These are phyloP conservation scores for Stromatinia cepivora DNA, from an alignment of 2,329 filamentous ascomycete genomes.

Conservation along the genomic window DNA sequence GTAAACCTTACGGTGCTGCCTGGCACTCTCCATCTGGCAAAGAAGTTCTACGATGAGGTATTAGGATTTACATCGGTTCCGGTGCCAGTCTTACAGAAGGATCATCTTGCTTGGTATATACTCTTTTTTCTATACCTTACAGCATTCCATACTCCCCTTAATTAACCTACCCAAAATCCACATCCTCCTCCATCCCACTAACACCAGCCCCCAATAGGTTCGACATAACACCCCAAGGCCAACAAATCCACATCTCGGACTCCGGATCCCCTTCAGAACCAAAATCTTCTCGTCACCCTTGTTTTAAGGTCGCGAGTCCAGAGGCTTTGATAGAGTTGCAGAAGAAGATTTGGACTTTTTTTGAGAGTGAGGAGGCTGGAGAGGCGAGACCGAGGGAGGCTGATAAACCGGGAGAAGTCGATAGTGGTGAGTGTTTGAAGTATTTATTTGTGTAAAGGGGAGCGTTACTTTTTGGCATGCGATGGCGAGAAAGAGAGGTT, in stretches of 20 bases:
- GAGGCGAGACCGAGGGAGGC: constrained; percentile 53
- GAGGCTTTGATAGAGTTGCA: constrained; percentile 52
- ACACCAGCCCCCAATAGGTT: constrained; percentile 45
- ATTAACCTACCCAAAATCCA: neutral
- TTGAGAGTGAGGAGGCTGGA: constrained; percentile 45
- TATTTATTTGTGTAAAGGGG: neutral
- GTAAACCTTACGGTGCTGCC: constrained; percentile 59
- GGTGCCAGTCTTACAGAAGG: constrained; percentile 54
- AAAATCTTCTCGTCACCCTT: constrained; percentile 55
- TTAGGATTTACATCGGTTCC: constrained; percentile 54
- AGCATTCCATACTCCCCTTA: neutral
- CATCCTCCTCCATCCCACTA: neutral
- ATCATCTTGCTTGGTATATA: constrained; percentile 54
- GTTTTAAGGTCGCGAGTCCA: constrained; percentile 53
- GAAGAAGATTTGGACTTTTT: constrained; percentile 53
- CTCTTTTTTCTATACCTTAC: neutral
- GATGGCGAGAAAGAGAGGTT: neutral
- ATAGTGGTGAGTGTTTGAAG: constrained; percentile 42
- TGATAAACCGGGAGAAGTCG: constrained; percentile 54
- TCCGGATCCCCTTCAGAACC: constrained; percentile 42
- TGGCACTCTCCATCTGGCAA: constrained; percentile 52
- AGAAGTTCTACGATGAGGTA: constrained; percentile 56
- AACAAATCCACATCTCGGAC: constrained; percentile 58
- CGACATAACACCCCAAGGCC: constrained; percentile 54
- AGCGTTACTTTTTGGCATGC: neutral